These are phyloP conservation scores for Halocafeteria seosinensis DNA, from an alignment of 108 stramenopile genomes.

Conservation along the genomic window DNA sequence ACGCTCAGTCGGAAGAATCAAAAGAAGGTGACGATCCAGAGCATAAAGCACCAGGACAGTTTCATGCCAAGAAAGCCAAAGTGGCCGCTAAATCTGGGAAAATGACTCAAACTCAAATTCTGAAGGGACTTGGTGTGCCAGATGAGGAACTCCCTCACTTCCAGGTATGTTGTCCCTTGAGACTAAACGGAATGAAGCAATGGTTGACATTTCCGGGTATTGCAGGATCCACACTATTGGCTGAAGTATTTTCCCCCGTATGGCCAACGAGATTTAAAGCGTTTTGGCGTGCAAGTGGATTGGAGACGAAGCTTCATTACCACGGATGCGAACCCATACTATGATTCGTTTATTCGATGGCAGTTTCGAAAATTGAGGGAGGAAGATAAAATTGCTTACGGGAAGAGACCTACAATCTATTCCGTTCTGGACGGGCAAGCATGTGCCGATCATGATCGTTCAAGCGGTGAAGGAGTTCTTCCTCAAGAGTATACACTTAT, in stretches of 20 bases:
- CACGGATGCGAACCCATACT: constrained; percentile 83
- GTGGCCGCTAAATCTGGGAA: constrained; percentile 77
- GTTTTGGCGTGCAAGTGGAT: constrained; percentile 75
- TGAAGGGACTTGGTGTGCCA: constrained; percentile 13
- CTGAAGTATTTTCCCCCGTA: constrained; percentile 82
- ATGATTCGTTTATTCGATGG: constrained; percentile 87
- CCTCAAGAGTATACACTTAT: constrained; percentile 95
- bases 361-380: constrained; percentile 68
- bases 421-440: constrained; percentile 84
- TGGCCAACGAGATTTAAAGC: constrained; percentile 65
- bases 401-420: constrained; percentile 85
- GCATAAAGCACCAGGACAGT: constrained; percentile 28
- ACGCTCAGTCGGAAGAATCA: constrained; percentile 34
- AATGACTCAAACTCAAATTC: constrained; percentile 6
- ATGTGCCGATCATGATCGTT: constrained; percentile 92
- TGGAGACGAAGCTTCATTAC: constrained; percentile 94
- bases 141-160: constrained; percentile 32
- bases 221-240: constrained; percentile 81
- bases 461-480: constrained; percentile 83
- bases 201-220: constrained; percentile 6
- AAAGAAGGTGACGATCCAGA: constrained; percentile 37
- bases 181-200: background rate
- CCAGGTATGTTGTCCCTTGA: background rate
- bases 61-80: constrained; percentile 58
- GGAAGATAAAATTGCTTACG: constrained; percentile 64